Evolutionary conservation across 2,329 filamentous ascomycete species (phyloP).

Genomic region (Pseudocercospora vitis): DNA sequence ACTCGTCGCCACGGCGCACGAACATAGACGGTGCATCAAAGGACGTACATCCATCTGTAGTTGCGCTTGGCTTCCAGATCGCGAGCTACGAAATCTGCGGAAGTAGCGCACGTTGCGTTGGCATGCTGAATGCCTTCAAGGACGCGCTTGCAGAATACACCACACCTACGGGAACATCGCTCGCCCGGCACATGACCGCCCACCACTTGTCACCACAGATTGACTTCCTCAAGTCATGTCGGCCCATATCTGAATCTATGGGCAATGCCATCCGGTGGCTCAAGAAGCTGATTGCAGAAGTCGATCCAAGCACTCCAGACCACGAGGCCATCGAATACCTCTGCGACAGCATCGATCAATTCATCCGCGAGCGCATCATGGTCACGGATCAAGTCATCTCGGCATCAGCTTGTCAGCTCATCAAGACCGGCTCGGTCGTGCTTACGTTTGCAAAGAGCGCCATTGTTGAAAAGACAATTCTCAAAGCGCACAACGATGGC

Average conservation of each 20-base stretch:
- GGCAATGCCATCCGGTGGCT: slow-evolving; percentile 94
- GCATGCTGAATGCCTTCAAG: slow-evolving; percentile 86
- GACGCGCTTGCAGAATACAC: slow-evolving; percentile 91
- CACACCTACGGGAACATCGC: slow-evolving; percentile 78
- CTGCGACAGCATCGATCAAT: slow-evolving; percentile 78
- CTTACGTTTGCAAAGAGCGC: slow-evolving; percentile 84
- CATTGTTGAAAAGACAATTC: slow-evolving; percentile 78
- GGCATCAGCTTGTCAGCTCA: slow-evolving; percentile 70
- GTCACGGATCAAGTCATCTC: slow-evolving; percentile 85
- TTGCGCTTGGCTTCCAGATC: slow-evolving; percentile 87
- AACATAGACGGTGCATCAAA: slow-evolving; percentile 62
- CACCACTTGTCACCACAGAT: slow-evolving; percentile 94
- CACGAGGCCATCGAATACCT: slow-evolving; percentile 76
- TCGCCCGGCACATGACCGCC: slow-evolving; percentile 86
- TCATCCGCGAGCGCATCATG: slow-evolving; percentile 86
- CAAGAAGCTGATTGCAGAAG: slow-evolving; percentile 86
- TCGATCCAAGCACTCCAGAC: slow-evolving; percentile 83
- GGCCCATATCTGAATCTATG: slow-evolving; percentile 95
- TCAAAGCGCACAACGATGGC: slow-evolving; percentile 68
- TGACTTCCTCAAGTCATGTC: slow-evolving; percentile 86
- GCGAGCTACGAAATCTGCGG: slow-evolving; percentile 84
- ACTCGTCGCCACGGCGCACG: slow-evolving; percentile 70
- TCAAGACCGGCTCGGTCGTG: slow-evolving; percentile 76
- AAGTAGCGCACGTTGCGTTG: slow-evolving; percentile 82
- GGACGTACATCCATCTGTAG: slow-evolving; percentile 80